A percentile compares a stretch with the other conserved stretches of the same genome.
Conservation (phyloP, 2,329 filamentous ascomycete genomes). For the Xylaria digitata region DNA sequence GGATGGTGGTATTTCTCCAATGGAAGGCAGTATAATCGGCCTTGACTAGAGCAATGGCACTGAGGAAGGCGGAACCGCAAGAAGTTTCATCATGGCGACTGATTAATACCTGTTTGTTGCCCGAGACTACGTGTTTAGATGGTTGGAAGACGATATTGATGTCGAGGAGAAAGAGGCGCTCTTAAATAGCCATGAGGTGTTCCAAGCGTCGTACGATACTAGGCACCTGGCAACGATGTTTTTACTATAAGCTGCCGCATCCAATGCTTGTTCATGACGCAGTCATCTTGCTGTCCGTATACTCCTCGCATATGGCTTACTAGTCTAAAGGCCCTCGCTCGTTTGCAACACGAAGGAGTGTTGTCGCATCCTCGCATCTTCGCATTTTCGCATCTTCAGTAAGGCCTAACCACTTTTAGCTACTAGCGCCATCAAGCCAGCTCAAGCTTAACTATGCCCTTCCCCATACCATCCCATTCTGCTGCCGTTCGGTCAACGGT, state of each 20-base stretch:
- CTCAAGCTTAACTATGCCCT: too few relatives aligned
- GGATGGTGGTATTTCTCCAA: neutral
- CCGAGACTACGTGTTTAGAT: neutral
- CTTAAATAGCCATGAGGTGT: conserved; percentile 4
- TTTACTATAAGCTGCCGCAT: too few relatives aligned
- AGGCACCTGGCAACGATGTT: too few relatives aligned
- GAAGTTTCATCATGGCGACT: neutral
- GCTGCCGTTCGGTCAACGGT: too few relatives aligned
- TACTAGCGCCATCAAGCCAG: too few relatives aligned
- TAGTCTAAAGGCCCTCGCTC: neutral
- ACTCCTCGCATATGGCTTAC: conserved; percentile 1
- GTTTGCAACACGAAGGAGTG: neutral
- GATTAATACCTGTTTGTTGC: neutral
- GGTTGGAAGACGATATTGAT: neutral
- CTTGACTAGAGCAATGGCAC: neutral
- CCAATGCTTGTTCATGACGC: too few relatives aligned
- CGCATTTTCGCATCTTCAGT: too few relatives aligned
- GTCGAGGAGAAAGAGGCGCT: neutral
- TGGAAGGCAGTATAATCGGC: neutral
- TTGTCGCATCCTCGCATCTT: too few relatives aligned
- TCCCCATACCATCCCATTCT: too few relatives aligned
- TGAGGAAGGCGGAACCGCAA: neutral
- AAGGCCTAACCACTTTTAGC: too few relatives aligned
- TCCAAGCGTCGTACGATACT: neutral
- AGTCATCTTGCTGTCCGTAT: neutral